A percentile compares a stretch with the other conserved stretches of the same genome.
Evolutionary conservation across 352 stramenopile species (phyloP).

Genomic region (Globisporangium nagaii): DNA sequence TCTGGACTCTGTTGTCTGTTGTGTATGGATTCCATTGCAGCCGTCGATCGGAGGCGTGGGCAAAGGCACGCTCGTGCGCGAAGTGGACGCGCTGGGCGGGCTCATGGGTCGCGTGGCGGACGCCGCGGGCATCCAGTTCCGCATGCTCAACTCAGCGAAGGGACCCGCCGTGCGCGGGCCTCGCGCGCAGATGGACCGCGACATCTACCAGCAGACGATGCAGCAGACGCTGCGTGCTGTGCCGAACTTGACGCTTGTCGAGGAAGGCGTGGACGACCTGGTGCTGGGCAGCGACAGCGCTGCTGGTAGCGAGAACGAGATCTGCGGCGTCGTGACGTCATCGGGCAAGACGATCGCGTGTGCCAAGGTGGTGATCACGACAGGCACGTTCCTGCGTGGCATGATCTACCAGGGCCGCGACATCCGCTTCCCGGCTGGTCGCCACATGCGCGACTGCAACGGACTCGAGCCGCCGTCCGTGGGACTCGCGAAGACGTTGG

Average conservation of each 20-base stretch:
- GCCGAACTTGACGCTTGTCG: constrained; percentile 90
- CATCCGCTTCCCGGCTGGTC: constrained; percentile 89
- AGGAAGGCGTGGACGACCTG: constrained; percentile 95
- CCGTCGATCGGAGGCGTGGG: constrained; percentile 97
- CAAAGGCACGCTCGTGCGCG: constrained; percentile 97
- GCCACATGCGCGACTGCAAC: constrained; percentile 85
- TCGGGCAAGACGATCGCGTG: constrained; percentile 48
- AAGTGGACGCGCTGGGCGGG: constrained; percentile 98
- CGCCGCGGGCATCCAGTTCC: constrained; percentile 95
- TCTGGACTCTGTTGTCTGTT: background rate
- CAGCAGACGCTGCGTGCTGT: constrained; percentile 69
- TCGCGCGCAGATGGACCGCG: constrained; percentile 95
- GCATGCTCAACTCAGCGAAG: constrained; percentile 95
- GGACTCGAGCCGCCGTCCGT: constrained; percentile 93
- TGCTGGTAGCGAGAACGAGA: constrained; percentile 15
- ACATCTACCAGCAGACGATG: constrained; percentile 96
- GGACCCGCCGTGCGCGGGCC: constrained; percentile 85
- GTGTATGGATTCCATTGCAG: constrained; percentile 34
- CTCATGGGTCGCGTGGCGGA: constrained; percentile 96
- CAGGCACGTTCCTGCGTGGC: constrained; percentile 96
- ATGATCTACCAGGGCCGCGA: constrained; percentile 94
- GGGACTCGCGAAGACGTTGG: constrained; percentile 92
- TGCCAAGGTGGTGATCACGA: constrained; percentile 93
- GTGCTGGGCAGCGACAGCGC: constrained; percentile 74
- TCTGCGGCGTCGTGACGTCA: constrained; percentile 62